Percentiles rank a stretch among this genome's conserved stretches.
Conservation (phyloP, 345 rosid genomes). For the Acer saccharum region DNA sequence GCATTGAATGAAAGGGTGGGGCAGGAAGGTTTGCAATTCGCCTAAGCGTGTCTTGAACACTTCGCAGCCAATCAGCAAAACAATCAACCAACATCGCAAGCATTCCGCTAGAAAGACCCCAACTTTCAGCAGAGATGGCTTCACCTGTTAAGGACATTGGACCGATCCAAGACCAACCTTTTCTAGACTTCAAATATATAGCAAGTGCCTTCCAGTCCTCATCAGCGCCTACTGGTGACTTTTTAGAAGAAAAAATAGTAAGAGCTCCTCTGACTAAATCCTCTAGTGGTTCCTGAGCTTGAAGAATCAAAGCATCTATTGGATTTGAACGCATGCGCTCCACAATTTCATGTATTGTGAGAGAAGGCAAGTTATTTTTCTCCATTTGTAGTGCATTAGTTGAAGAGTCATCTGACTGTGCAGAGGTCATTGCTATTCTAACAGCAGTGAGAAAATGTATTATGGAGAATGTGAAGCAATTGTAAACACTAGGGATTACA, state of each 20-base stretch:
- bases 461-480: conserved; percentile 43
- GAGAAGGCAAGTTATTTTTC: conserved; percentile 25
- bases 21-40: conserved; percentile 44
- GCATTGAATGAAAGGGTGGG: conserved; percentile 41
- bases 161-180: conserved; percentile 49
- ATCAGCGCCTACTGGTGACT: conserved; percentile 37
- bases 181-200: conserved; percentile 33
- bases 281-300: conserved; percentile 42
- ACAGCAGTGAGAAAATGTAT: conserved; percentile 44
- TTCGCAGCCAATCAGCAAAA: conserved; percentile 47
- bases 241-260: conserved; percentile 39
- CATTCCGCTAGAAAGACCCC: conserved; percentile 41
- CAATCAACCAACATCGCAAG: conserved; percentile 38
- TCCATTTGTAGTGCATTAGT: conserved; percentile 6
- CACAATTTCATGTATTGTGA: conserved; percentile 39
- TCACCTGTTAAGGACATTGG: conserved; percentile 24
- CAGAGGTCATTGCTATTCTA: conserved; percentile 37
- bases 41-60: conserved; percentile 40
- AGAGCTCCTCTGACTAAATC: conserved; percentile 50
- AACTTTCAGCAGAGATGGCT: conserved; percentile 32
- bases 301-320: conserved; percentile 44
- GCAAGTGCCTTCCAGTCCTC: conserved; percentile 44
- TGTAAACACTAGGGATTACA: conserved; percentile 27
- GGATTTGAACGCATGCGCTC: conserved; percentile 40
- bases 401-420: neutral